These are phyloP conservation scores for Striga hermonthica DNA, from an alignment of 305 asterid species.

Conservation along the genomic window DNA sequence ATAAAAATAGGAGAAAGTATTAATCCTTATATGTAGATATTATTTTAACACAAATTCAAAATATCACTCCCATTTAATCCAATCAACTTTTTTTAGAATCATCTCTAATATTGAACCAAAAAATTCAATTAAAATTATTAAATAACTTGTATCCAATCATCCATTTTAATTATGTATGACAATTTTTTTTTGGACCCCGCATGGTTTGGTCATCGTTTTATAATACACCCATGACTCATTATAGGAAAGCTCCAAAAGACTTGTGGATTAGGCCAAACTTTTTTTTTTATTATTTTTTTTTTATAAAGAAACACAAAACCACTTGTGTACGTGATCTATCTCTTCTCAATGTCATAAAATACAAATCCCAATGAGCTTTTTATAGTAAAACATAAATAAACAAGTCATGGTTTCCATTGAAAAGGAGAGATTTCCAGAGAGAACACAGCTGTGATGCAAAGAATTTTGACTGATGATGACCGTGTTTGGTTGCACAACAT, in stretches of 20 bases:
- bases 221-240: neutral
- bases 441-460: conserved; percentile 49
- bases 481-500: neutral
- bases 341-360: neutral
- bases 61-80: too few species aligned
- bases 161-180: too few species aligned
- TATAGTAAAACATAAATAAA: neutral
- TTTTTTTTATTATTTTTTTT: too few species aligned
- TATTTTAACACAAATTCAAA: too few species aligned
- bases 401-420: neutral
- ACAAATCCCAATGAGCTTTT: conserved; percentile 16
- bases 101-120: too few species aligned
- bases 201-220: too few species aligned
- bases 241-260: neutral
- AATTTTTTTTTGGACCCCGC: too few species aligned
- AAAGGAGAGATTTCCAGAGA: conserved; percentile 37
- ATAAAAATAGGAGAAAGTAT: too few species aligned
- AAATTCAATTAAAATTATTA: too few species aligned
- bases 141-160: too few species aligned
- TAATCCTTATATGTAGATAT: too few species aligned
- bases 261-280: conserved; percentile 3
- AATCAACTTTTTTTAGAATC: too few species aligned
- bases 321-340: neutral
- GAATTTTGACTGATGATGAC: neutral
- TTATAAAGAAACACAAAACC: conserved; percentile 1